phyloP scores from a whole-genome alignment of 2,329 filamentous ascomycete genomes.

The Akanthomyces uredinophilus region DNA sequence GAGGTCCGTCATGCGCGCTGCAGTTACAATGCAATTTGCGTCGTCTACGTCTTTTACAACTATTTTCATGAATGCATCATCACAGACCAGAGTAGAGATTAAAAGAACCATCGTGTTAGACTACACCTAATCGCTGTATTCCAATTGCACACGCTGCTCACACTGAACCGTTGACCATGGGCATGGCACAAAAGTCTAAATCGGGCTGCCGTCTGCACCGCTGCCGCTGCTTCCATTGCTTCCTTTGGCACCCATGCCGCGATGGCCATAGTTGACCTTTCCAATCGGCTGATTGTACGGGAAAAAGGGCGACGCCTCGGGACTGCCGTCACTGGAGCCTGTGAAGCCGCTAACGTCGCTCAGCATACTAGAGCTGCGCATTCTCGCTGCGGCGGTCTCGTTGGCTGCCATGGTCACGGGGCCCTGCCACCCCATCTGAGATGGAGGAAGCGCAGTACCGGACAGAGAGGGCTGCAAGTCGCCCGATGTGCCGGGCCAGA shows the following conservation, averaged over 20 bases:
- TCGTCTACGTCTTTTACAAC: not conserved
- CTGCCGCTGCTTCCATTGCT: slow-evolving; percentile 40
- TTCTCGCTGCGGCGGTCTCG: slow-evolving; percentile 35
- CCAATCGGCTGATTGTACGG: not conserved
- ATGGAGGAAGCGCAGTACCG: slow-evolving; percentile 19
- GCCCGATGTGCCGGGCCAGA: slow-evolving; percentile 33
- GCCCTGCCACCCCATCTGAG: not conserved
- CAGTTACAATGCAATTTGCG: not conserved
- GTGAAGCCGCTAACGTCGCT: slow-evolving; percentile 64
- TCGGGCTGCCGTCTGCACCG: slow-evolving; percentile 50
- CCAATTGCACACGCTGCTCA: slow-evolving; percentile 3
- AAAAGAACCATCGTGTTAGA: not conserved
- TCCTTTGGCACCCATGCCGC: slow-evolving; percentile 19
- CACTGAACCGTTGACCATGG: slow-evolving; percentile 8
- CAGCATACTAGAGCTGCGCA: slow-evolving; percentile 62
- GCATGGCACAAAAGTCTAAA: slow-evolving; percentile 20
- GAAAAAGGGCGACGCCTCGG: slow-evolving; percentile 30
- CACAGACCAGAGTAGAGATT: not conserved
- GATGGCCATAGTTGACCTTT: not conserved
- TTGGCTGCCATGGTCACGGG: not conserved
- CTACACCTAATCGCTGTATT: slow-evolving; percentile 10
- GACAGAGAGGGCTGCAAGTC: slow-evolving; percentile 30
- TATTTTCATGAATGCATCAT: not conserved
- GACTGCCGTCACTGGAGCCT: slow-evolving; percentile 46
- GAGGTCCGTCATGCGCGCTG: too few species aligned